Evolutionary conservation across 2,329 filamentous ascomycete genomes (phyloP).

Genomic region (Cladosporium velox): DNA sequence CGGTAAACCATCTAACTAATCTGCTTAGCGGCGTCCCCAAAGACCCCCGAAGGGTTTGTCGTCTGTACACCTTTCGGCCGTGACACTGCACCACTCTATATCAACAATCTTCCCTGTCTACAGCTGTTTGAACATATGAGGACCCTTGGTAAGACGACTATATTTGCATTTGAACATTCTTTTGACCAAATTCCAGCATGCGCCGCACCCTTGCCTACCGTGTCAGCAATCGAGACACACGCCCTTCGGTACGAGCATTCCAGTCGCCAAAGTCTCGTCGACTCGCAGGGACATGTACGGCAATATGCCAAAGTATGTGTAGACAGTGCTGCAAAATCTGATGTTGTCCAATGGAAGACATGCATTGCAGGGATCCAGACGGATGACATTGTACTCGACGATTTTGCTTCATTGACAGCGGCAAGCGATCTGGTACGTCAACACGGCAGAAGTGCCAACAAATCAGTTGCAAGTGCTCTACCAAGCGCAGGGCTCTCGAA

Average conservation of each 20-base stretch:
- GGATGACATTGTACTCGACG: neutral
- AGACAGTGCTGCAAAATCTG: neutral
- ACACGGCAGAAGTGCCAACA: neutral
- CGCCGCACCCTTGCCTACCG: neutral
- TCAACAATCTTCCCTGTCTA: constrained; percentile 10
- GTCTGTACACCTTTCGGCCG: constrained; percentile 5
- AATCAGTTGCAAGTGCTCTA: neutral
- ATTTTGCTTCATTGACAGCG: constrained; percentile 1
- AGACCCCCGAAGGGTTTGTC: neutral
- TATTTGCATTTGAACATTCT: neutral
- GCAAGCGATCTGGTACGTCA: neutral
- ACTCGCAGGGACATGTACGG: neutral
- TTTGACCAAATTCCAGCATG: neutral
- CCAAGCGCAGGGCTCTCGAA: neutral
- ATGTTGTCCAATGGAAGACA: neutral
- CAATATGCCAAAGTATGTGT: neutral
- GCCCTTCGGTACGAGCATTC: neutral
- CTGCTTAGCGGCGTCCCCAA: neutral
- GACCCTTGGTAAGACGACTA: neutral
- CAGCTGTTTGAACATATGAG: neutral
- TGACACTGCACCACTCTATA: neutral
- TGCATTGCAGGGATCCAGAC: neutral
- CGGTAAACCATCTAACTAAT: neutral
- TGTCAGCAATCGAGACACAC: neutral
- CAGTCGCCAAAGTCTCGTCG: neutral